A percentile compares a stretch with the other conserved stretches of the same genome.
phyloP scores from a whole-genome alignment of 176 grass and related monocot species.

The Oryza glaberrima region DNA sequence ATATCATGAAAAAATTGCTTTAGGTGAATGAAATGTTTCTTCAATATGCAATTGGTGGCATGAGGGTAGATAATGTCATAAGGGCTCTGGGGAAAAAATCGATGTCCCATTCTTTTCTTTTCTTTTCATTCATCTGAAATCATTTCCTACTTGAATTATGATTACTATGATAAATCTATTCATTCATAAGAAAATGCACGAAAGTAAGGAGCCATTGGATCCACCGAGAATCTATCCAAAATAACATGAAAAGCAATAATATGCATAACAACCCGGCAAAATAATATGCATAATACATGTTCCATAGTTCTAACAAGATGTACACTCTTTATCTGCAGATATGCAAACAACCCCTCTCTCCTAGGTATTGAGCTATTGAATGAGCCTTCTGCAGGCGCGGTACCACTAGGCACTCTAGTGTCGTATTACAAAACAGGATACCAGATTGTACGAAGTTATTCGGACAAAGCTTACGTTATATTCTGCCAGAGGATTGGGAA shows the following conservation, averaged over 20 bases:
- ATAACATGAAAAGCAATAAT: not conserved
- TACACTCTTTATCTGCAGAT: conserved; percentile 52
- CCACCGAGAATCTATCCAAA: not conserved
- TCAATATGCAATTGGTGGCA: conserved; percentile 15
- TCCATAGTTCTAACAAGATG: not conserved
- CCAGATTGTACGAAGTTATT: conserved; percentile 78
- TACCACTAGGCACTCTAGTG: conserved; percentile 63
- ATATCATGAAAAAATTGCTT: not conserved
- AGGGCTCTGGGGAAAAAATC: not conserved
- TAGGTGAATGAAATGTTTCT: not conserved
- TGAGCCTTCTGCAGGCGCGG: conserved; percentile 70
- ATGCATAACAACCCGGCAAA: not conserved
- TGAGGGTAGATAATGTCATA: not conserved
- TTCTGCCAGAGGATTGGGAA: conserved; percentile 92
- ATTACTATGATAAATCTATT: conserved; percentile 3
- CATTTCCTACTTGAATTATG: not conserved
- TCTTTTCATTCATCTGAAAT: not conserved
- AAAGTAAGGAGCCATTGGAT: not conserved
- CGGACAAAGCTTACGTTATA: conserved; percentile 73
- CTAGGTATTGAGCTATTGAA: conserved; percentile 90
- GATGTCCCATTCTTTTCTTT: not conserved
- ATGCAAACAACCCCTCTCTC: conserved; percentile 63
- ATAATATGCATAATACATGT: not conserved
- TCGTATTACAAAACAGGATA: conserved; percentile 82
- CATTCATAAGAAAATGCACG: not conserved